These are phyloP conservation scores for Candida boidinii DNA, from an alignment of 805 yeast species.

Conservation along the genomic window DNA sequence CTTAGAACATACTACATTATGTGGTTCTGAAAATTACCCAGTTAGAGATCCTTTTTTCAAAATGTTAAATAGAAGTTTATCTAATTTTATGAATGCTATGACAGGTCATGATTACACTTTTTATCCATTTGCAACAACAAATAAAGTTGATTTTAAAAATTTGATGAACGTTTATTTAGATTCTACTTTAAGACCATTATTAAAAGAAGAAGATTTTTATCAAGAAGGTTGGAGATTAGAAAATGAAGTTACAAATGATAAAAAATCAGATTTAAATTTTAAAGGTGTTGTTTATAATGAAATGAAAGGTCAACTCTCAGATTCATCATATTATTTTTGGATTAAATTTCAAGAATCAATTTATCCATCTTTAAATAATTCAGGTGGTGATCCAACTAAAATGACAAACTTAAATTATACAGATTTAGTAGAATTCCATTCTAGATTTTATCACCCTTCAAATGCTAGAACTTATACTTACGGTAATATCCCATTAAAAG, in stretches of 20 bases:
- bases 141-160: slow-evolving; percentile 69
- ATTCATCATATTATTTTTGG: slow-evolving; percentile 78
- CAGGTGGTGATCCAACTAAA: slow-evolving; percentile 87
- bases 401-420: slow-evolving; percentile 71
- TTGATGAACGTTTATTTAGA: slow-evolving; percentile 83
- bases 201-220: slow-evolving; percentile 70
- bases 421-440: slow-evolving; percentile 73
- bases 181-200: slow-evolving; percentile 74
- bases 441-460: slow-evolving; percentile 76
- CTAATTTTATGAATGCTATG: slow-evolving; percentile 98
- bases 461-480: slow-evolving; percentile 83
- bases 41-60: slow-evolving; percentile 97
- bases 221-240: slow-evolving; percentile 99
- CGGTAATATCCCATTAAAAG: slow-evolving; percentile 62
- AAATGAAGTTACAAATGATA: slow-evolving; percentile 51
- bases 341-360: slow-evolving; percentile 75
- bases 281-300: slow-evolving; percentile 98
- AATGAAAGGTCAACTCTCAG: slow-evolving; percentile 96
- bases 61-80: slow-evolving; percentile 89
- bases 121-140: slow-evolving; percentile 95
- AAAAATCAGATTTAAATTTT: slow-evolving; percentile 52
- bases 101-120: slow-evolving; percentile 95
- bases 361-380: slow-evolving; percentile 77
- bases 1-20: slow-evolving; percentile 88
- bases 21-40: slow-evolving; percentile 88